phyloP scores from a whole-genome alignment of 1,284 basidiomycete species.

The Rhodotorula sp. region DNA sequence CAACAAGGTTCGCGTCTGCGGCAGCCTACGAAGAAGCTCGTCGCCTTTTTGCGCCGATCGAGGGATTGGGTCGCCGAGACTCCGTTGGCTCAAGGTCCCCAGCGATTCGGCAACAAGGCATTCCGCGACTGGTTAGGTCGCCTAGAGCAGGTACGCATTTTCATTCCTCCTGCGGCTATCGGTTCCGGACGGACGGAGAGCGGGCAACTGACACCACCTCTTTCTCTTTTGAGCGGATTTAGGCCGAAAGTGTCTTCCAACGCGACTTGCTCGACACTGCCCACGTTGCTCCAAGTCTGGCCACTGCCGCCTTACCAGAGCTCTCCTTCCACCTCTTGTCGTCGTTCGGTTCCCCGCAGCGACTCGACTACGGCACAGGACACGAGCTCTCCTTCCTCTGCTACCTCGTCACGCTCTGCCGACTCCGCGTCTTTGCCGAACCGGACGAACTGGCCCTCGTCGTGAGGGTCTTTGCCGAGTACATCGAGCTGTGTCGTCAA shows the following conservation, averaged over 20 bases:
- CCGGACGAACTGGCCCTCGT: slow-evolving; percentile 51
- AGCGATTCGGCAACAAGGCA: slow-evolving; percentile 90
- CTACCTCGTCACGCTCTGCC: slow-evolving; percentile 64
- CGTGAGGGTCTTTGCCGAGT: slow-evolving; percentile 64
- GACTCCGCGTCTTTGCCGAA: slow-evolving; percentile 42
- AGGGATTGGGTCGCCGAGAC: slow-evolving; percentile 78
- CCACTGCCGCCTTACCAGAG: slow-evolving; percentile 57
- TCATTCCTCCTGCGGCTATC: too few relatives aligned
- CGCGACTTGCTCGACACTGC: slow-evolving; percentile 18
- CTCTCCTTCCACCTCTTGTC: slow-evolving; percentile 73
- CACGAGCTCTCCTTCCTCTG: slow-evolving; percentile 86
- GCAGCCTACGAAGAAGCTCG: slow-evolving; percentile 54
- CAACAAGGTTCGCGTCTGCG: too few relatives aligned
- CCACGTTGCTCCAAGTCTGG: slow-evolving; percentile 58
- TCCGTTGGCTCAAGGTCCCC: slow-evolving; percentile 72
- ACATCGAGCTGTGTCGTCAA: slow-evolving; percentile 76
- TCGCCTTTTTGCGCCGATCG: slow-evolving; percentile 67
- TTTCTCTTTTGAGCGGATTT: neutral
- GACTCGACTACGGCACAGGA: slow-evolving; percentile 95
- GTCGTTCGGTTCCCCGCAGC: slow-evolving; percentile 84
- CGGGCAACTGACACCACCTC: neutral
- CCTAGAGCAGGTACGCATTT: slow-evolving; percentile 65
- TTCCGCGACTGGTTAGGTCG: slow-evolving; percentile 83
- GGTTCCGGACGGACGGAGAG: too few relatives aligned
- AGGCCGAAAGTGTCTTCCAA: neutral